Conservation (phyloP, 495 filamentous ascomycete species). For the Penicillium goetzii region DNA sequence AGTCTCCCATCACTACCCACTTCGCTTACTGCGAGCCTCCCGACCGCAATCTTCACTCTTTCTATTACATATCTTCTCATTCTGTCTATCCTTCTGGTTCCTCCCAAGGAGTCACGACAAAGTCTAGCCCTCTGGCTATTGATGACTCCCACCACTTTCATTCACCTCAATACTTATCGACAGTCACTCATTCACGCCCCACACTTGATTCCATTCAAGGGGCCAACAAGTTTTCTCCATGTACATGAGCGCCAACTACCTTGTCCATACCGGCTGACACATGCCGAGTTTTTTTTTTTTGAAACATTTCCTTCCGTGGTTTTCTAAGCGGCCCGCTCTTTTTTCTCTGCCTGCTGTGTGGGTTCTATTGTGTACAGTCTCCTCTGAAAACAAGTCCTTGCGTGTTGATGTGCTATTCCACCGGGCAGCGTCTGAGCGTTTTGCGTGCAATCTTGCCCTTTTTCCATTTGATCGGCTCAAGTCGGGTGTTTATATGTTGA, state of each 20-base stretch:
- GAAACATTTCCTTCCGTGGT: slow-evolving; percentile 14
- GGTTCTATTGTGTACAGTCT: slow-evolving; percentile 11
- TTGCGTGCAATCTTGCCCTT: slow-evolving; percentile 1
- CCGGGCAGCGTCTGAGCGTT: slow-evolving; percentile 11
- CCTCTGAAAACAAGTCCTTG: neutral
- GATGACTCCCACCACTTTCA: slow-evolving; percentile 16
- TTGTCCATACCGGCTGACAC: slow-evolving; percentile 28
- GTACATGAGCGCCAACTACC: slow-evolving; percentile 41
- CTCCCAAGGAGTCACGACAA: neutral
- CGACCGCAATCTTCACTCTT: neutral
- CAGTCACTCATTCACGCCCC: slow-evolving; percentile 10
- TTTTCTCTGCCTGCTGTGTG: slow-evolving; percentile 2
- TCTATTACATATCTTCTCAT: neutral
- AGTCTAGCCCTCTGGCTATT: neutral
- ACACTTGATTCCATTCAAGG: neutral
- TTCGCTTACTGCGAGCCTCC: too few relatives aligned
- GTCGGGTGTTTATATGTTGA: slow-evolving; percentile 13
- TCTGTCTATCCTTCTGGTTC: neutral
- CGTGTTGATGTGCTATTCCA: neutral
- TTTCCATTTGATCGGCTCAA: neutral
- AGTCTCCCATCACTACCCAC: neutral
- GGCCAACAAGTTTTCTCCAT: slow-evolving; percentile 21
- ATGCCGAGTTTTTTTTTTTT: slow-evolving; percentile 3
- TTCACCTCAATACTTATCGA: slow-evolving; percentile 6
- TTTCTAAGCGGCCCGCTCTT: slow-evolving; percentile 17